A percentile compares a stretch with the other conserved stretches of the same genome.
Evolutionary conservation across 176 grass and related monocot species (phyloP).

Genomic region (Bolboschoenus planiculmis): DNA sequence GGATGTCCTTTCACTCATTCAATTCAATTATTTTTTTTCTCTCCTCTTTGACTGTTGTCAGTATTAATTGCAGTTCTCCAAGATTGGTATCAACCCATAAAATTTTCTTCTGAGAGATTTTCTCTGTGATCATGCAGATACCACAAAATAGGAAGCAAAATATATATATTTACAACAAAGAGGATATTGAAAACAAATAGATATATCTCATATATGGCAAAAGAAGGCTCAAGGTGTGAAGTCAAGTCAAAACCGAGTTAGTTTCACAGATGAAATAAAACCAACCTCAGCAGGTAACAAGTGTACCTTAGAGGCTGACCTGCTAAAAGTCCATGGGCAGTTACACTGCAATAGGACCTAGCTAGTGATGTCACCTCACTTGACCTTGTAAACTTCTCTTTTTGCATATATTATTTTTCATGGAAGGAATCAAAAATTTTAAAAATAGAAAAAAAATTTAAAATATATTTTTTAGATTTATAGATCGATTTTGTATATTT

Average conservation of each 20-base stretch:
- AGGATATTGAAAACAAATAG: conserved; percentile 6
- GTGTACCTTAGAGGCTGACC: conserved; percentile 40
- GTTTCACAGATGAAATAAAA: conserved; percentile 32
- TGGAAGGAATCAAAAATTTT: no score
- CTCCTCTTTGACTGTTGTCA: background rate
- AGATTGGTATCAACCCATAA: background rate
- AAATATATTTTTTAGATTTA: no score
- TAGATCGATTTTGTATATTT: no score
- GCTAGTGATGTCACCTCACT: conserved; percentile 42
- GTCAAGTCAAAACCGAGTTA: conserved; percentile 39
- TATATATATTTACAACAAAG: background rate
- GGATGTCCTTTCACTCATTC: background rate
- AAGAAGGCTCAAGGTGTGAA: background rate
- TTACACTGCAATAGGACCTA: conserved; percentile 45
- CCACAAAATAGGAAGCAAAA: background rate
- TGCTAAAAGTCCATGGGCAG: conserved; percentile 70
- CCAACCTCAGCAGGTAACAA: conserved; percentile 28
- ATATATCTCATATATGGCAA: background rate
- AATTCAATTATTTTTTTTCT: background rate
- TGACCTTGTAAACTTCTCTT: conserved; percentile 36
- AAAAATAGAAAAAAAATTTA: no score
- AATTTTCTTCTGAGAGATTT: background rate
- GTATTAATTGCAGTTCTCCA: background rate
- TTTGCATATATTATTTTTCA: conserved; percentile 3
- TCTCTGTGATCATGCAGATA: background rate